A percentile compares a stretch with the other conserved stretches of the same genome.
Conservation (phyloP, 306 rosid genomes). For the apple (Malus domestica) region ASM211411v1 NC_041799.1:30018001-30018500, state of each 20-base stretch:
- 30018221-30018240: slow-evolving; percentile 92
- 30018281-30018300: background rate
- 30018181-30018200: slow-evolving; percentile 46
- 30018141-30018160: slow-evolving; percentile 83
- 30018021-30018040: slow-evolving; percentile 55
- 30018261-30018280: slow-evolving; percentile 40
- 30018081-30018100: slow-evolving; percentile 81
- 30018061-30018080: slow-evolving; percentile 73
- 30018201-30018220: slow-evolving; percentile 48
- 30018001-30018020: background rate
- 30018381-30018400: background rate
- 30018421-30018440: background rate
- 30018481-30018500: background rate
- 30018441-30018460: background rate
- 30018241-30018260: slow-evolving; percentile 96
- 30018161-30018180: slow-evolving; percentile 50
- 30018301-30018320: background rate
- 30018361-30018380: no score
- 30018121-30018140: slow-evolving; percentile 90
- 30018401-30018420: slow-evolving; percentile 21
- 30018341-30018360: background rate
- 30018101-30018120: slow-evolving; percentile 90
- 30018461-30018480: background rate
- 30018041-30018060: slow-evolving; percentile 54
- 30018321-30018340: background rate